These are phyloP conservation scores for Botrytis fragariae DNA, from an alignment of 2,329 filamentous ascomycete species.

Conservation along the genomic window DNA sequence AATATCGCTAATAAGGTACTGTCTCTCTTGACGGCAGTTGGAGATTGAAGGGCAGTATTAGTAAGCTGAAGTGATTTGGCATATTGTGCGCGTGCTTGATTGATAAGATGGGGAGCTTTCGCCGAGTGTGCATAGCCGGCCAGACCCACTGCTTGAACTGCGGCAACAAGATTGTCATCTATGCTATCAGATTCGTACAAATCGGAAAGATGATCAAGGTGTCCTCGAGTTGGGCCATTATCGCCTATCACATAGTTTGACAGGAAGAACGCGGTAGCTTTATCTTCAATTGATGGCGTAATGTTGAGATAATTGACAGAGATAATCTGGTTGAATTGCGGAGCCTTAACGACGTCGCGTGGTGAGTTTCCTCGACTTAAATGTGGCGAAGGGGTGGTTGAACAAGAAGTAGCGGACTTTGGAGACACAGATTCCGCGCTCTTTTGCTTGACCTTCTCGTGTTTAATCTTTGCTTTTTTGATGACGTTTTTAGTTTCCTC, in stretches of 20 bases:
- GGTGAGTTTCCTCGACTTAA: not conserved
- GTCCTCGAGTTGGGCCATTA: slow-evolving; percentile 45
- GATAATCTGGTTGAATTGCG: not conserved
- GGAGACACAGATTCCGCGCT: not conserved
- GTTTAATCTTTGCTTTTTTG: slow-evolving; percentile 43
- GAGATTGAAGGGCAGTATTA: slow-evolving; percentile 49
- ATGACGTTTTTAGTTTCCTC: slow-evolving; percentile 56
- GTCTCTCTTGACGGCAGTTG: slow-evolving; percentile 49
- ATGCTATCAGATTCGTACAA: slow-evolving; percentile 43
- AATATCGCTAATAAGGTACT: slow-evolving; percentile 54
- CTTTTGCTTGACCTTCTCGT: slow-evolving; percentile 13
- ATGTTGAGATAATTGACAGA: slow-evolving; percentile 32
- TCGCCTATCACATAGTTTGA: slow-evolving; percentile 39
- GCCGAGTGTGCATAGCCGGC: slow-evolving; percentile 48
- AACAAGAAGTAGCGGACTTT: not conserved
- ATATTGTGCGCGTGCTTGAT: slow-evolving; percentile 51
- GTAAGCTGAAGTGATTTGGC: slow-evolving; percentile 50
- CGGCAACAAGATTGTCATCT: slow-evolving; percentile 48
- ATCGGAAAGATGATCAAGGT: slow-evolving; percentile 53
- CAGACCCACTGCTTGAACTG: slow-evolving; percentile 55
- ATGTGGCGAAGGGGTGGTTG: not conserved
- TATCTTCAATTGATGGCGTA: slow-evolving; percentile 34
- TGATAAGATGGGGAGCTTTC: slow-evolving; percentile 42
- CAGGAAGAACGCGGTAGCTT: slow-evolving; percentile 32
- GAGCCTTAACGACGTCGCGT: not conserved